Conservation (phyloP, 1,284 basidiomycete genomes). For the Ustanciosporium gigantosporum region DNA sequence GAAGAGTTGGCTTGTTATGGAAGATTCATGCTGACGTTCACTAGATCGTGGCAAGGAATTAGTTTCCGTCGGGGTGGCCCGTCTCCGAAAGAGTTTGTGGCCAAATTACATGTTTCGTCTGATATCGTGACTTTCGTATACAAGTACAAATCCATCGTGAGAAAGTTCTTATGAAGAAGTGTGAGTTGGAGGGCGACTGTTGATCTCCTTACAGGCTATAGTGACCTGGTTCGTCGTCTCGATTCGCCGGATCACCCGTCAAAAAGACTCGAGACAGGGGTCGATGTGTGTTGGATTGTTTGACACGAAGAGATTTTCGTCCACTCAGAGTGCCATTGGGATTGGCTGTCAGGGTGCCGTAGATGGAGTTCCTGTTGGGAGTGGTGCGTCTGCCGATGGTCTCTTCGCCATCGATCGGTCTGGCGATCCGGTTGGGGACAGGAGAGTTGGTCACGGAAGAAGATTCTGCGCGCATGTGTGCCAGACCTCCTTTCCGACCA, state of each 20-base stretch:
- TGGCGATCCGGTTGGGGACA: not conserved
- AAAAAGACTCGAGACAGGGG: conserved; percentile 38
- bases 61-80: too few relatives aligned
- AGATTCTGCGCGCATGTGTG: not conserved
- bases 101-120: too few relatives aligned
- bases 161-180: too few relatives aligned
- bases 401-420: not conserved
- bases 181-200: not conserved
- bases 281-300: conserved; percentile 6
- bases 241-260: conserved; percentile 29
- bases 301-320: conserved; percentile 26
- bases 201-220: too few relatives aligned
- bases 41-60: too few relatives aligned
- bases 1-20: too few relatives aligned
- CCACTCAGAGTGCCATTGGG: conserved; percentile 36
- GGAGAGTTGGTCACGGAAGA: not conserved
- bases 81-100: too few relatives aligned
- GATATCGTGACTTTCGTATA: not conserved
- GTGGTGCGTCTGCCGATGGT: not conserved
- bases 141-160: not conserved
- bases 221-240: conserved; percentile 9
- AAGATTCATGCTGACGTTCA: too few relatives aligned
- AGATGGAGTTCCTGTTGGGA: conserved; percentile 5
- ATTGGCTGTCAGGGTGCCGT: conserved; percentile 11
- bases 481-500: conserved; percentile 13